phyloP scores from a whole-genome alignment of 2,329 filamentous ascomycete genomes.

The Westerdykella aurantiaca region DNA sequence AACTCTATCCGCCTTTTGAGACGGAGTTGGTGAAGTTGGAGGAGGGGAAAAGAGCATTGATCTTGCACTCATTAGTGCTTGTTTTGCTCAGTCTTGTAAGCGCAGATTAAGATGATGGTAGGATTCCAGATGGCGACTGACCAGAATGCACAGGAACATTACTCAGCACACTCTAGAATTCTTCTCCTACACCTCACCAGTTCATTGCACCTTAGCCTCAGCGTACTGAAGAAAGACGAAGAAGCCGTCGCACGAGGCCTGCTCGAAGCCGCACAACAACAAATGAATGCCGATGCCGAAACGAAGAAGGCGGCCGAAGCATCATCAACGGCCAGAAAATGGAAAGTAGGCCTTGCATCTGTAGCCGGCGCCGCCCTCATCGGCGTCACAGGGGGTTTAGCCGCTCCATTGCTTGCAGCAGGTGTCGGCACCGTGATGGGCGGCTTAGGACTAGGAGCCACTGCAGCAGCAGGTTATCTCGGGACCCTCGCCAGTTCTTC shows the following conservation, averaged over 20 bases:
- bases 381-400: slow-evolving; percentile 69
- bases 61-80: slow-evolving; percentile 67
- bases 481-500: slow-evolving; percentile 75
- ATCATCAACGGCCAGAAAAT: slow-evolving; percentile 58
- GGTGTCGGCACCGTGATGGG: slow-evolving; percentile 73
- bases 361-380: slow-evolving; percentile 83
- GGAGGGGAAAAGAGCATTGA: slow-evolving; percentile 57
- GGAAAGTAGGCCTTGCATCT: slow-evolving; percentile 80
- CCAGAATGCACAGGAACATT: slow-evolving; percentile 51
- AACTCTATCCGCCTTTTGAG: slow-evolving; percentile 41
- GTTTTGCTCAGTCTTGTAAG: slow-evolving; percentile 60
- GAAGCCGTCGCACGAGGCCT: slow-evolving; percentile 68
- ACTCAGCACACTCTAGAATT: slow-evolving; percentile 66
- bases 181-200: slow-evolving; percentile 65
- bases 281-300: slow-evolving; percentile 72
- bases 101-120: not conserved
- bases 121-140: no score
- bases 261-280: slow-evolving; percentile 62
- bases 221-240: slow-evolving; percentile 64
- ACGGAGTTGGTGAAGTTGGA: slow-evolving; percentile 50
- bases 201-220: slow-evolving; percentile 62
- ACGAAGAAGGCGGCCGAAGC: slow-evolving; percentile 66
- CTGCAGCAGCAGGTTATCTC: slow-evolving; percentile 70
- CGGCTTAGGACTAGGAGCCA: slow-evolving; percentile 66
- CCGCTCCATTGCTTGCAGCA: slow-evolving; percentile 67